phyloP scores from a whole-genome alignment of 345 rosid species.

The Fremontodendron californicum region DNA sequence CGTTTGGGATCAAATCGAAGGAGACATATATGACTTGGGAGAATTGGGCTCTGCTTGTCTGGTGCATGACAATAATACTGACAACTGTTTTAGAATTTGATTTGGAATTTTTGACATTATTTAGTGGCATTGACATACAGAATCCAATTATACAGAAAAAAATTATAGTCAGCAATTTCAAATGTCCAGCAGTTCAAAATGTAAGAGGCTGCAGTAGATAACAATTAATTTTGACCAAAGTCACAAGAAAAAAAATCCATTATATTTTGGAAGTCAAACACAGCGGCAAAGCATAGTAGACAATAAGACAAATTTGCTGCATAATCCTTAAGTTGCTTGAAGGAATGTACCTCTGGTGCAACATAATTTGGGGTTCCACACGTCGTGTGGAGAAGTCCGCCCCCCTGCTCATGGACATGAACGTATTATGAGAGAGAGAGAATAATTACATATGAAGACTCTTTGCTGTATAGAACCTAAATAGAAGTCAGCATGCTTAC shows the following conservation, averaged over 20 bases:
- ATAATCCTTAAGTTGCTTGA: neutral
- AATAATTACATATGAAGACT: neutral
- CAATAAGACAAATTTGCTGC: neutral
- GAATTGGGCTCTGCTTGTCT: neutral
- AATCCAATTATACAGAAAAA: neutral
- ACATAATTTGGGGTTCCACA: constrained; percentile 95
- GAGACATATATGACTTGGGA: neutral
- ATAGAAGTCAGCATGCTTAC: constrained; percentile 32
- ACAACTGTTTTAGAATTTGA: neutral
- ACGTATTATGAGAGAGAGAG: constrained; percentile 13
- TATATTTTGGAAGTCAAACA: neutral
- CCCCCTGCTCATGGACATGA: constrained; percentile 34
- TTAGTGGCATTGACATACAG: neutral
- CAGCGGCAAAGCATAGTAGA: neutral
- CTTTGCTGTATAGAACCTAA: neutral
- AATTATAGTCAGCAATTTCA: neutral
- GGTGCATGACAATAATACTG: neutral
- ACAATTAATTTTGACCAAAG: neutral
- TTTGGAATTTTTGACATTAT: neutral
- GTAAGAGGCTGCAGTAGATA: neutral
- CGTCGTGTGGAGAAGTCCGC: constrained; percentile 69
- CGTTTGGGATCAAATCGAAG: neutral
- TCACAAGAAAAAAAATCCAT: neutral
- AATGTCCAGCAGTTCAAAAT: neutral
- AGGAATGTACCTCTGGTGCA: constrained; percentile 53